A percentile compares a stretch with the other conserved stretches of the same genome.
Conservation (phyloP, 2,329 filamentous ascomycete species). For the Aspergillus transmontanensis region DNA sequence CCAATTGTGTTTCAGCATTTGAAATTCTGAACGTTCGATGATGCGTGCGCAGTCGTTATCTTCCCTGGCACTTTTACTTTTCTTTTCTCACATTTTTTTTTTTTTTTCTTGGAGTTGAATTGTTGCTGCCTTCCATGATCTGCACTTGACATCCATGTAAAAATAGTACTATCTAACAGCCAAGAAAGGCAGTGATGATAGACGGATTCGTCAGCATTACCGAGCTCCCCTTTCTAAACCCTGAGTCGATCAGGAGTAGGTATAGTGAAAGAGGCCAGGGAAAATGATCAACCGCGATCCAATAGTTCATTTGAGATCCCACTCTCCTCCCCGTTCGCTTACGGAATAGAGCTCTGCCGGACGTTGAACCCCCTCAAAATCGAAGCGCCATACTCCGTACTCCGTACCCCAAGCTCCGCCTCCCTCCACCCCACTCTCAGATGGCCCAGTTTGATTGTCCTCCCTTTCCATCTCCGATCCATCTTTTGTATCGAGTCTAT, state of each 20-base stretch:
- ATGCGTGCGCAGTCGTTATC: not conserved
- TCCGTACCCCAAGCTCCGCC: not conserved
- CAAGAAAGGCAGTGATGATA: not conserved
- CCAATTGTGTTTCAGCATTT: constrained; percentile 2
- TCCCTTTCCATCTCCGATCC: not conserved
- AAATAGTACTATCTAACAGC: not conserved
- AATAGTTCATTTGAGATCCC: not conserved
- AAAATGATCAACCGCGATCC: not conserved
- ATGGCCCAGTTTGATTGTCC: not conserved
- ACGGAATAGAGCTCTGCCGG: not conserved
- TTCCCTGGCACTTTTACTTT: too few relatives aligned
- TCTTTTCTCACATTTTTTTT: not conserved
- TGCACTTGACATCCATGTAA: not conserved
- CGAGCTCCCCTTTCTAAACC: not conserved
- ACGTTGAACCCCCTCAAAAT: not conserved
- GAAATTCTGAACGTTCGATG: not conserved
- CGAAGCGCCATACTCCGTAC: too few relatives aligned
- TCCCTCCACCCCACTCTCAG: not conserved
- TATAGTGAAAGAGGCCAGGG: not conserved
- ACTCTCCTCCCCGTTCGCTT: constrained; percentile 3
- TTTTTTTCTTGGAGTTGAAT: not conserved
- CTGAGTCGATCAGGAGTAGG: not conserved
- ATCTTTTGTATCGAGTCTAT: not conserved
- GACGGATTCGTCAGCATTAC: not conserved
- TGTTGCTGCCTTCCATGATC: constrained; percentile 4